Conservation (phyloP, 129 eudicot species). For the Rutidosis leptorrhynchoides region DNA sequence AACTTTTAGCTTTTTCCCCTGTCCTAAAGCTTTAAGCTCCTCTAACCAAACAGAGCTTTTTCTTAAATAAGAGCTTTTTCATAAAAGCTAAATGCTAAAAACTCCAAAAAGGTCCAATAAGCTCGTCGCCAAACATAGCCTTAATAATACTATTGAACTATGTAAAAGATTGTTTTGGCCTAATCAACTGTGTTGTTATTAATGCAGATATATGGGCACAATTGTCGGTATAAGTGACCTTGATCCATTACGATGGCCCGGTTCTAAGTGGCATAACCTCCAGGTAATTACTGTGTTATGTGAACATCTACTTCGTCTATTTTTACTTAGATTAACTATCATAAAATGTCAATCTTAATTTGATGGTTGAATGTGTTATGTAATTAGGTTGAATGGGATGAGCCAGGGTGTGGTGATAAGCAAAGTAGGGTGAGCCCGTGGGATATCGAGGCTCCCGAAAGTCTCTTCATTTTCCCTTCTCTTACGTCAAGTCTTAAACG, state of each 20-base stretch:
- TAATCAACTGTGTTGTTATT: neutral
- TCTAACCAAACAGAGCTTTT: no score
- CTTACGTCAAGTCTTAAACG: constrained; percentile 86
- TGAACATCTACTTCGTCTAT: neutral
- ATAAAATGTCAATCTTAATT: neutral
- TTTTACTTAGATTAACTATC: neutral
- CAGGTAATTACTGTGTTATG: constrained; percentile 41
- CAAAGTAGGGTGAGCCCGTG: constrained; percentile 90
- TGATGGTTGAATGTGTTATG: neutral
- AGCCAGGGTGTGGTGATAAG: constrained; percentile 89
- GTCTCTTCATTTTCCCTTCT: constrained; percentile 93
- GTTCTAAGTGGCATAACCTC: constrained; percentile 94
- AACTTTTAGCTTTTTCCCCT: no score
- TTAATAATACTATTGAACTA: neutral
- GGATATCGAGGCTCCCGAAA: constrained; percentile 99
- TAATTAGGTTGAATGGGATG: constrained; percentile 95
- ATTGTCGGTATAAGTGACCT: constrained; percentile 78
- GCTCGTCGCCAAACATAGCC: no score
- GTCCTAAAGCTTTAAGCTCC: no score
- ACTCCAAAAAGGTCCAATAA: no score
- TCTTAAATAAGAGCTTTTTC: no score
- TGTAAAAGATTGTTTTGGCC: neutral
- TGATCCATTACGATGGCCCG: constrained; percentile 94
- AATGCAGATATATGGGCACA: constrained; percentile 93
- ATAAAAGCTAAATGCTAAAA: no score